Evolutionary conservation across 2,329 filamentous ascomycete genomes (phyloP).

Genomic region (Laburnicola sp.): DNA sequence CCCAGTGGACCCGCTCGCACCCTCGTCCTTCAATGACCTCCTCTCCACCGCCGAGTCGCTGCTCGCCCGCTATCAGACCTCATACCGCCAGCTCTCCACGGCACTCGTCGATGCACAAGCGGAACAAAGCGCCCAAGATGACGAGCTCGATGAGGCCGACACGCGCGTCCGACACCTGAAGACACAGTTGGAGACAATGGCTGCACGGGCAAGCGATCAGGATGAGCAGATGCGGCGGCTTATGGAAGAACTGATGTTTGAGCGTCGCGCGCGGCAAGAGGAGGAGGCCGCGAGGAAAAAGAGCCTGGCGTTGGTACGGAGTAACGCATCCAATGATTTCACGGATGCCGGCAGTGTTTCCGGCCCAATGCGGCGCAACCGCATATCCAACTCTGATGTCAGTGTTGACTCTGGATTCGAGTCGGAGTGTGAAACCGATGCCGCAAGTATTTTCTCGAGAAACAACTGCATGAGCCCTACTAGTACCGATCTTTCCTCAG

Average conservation of each 20-base stretch:
- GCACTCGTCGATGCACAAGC: constrained; percentile 55
- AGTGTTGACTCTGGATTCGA: constrained; percentile 63
- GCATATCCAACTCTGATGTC: constrained; percentile 38
- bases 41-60: constrained; percentile 60
- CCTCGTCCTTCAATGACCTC: constrained; percentile 60
- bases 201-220: constrained; percentile 58
- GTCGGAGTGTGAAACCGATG: constrained; percentile 58
- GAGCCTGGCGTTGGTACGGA: constrained; percentile 35
- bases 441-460: constrained; percentile 47
- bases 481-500: constrained; percentile 38
- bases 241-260: constrained; percentile 40
- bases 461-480: constrained; percentile 43
- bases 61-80: constrained; percentile 58
- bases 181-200: constrained; percentile 64
- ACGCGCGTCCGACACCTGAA: constrained; percentile 62
- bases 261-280: constrained; percentile 38
- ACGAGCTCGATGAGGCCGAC: constrained; percentile 64
- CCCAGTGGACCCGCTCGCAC: constrained; percentile 52
- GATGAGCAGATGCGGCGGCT: constrained; percentile 55
- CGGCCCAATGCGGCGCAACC: constrained; percentile 37
- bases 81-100: constrained; percentile 53
- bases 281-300: constrained; percentile 42
- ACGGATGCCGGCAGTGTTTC: background rate
- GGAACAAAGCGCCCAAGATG: constrained; percentile 61
- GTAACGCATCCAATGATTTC: constrained; percentile 8